Evolutionary conservation across 345 rosid genomes (phyloP).

Genomic region (Turritis glabra): DNA sequence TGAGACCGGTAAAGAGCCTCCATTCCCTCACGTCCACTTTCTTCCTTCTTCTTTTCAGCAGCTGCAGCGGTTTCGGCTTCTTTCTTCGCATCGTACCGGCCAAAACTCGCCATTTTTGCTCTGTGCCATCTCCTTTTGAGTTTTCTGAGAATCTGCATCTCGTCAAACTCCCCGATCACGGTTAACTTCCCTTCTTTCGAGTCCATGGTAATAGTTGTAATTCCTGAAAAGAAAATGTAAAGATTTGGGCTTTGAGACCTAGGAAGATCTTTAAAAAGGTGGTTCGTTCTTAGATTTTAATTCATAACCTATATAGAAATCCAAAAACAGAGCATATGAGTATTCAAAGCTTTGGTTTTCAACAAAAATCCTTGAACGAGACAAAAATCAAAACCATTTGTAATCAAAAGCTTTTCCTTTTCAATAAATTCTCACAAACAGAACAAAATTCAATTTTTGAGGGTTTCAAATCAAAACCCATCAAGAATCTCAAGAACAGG

Average conservation of each 20-base stretch:
- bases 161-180: slow-evolving; percentile 57
- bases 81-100: slow-evolving; percentile 31
- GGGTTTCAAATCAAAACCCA: background rate
- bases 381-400: background rate
- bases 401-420: background rate
- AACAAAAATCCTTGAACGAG: background rate
- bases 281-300: background rate
- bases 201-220: slow-evolving; percentile 47
- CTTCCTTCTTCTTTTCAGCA: slow-evolving; percentile 49
- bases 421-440: background rate
- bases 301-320: background rate
- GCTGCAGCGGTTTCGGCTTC: slow-evolving; percentile 14
- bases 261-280: background rate
- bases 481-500: no score
- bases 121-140: slow-evolving; percentile 41
- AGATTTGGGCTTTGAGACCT: background rate
- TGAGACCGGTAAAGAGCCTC: background rate
- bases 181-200: slow-evolving; percentile 59
- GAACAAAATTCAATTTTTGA: background rate
- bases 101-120: slow-evolving; percentile 49
- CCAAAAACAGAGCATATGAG: background rate
- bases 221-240: background rate
- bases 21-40: background rate
- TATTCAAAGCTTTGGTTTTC: background rate
- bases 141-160: slow-evolving; percentile 41